A percentile compares a stretch with the other conserved stretches of the same genome.
Evolutionary conservation across 2,329 filamentous ascomycete species (phyloP).

Genomic region (Microcyclospora tardicrescens): DNA sequence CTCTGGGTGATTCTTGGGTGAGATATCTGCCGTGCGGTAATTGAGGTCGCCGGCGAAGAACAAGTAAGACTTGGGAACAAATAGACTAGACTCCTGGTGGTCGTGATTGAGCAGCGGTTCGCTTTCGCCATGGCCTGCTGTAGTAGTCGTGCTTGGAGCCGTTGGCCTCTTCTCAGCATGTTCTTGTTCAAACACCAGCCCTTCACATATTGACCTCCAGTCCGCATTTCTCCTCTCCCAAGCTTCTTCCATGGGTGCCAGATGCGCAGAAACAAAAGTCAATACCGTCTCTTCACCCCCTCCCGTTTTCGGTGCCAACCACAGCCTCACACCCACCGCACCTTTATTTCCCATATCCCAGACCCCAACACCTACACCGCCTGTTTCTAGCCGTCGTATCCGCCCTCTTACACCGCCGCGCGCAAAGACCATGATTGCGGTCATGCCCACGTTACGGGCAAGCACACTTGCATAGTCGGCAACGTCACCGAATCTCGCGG

Average conservation of each 20-base stretch:
- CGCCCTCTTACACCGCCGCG: slow-evolving; percentile 44
- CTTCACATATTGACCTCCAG: slow-evolving; percentile 72
- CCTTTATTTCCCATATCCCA: slow-evolving; percentile 94
- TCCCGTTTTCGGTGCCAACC: slow-evolving; percentile 34
- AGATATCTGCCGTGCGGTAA: slow-evolving; percentile 63
- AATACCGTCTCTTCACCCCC: slow-evolving; percentile 39
- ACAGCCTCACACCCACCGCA: slow-evolving; percentile 64
- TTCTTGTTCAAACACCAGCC: slow-evolving; percentile 52
- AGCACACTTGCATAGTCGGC: slow-evolving; percentile 56
- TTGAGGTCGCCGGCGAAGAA: slow-evolving; percentile 90
- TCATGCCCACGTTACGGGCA: slow-evolving; percentile 73
- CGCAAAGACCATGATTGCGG: slow-evolving; percentile 74
- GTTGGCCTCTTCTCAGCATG: background rate
- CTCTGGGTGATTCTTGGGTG: slow-evolving; percentile 36
- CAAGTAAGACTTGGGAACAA: slow-evolving; percentile 60
- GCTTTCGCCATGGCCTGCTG: slow-evolving; percentile 4
- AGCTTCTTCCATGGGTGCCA: slow-evolving; percentile 77
- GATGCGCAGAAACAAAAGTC: slow-evolving; percentile 77
- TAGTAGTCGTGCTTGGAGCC: background rate
- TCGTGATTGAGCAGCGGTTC: slow-evolving; percentile 22
- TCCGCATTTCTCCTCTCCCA: slow-evolving; percentile 67
- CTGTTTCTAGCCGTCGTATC: slow-evolving; percentile 57
- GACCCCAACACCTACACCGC: slow-evolving; percentile 70
- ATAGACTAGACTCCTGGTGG: slow-evolving; percentile 38
- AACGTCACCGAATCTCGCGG: slow-evolving; percentile 46